Evolutionary conservation across 2,329 filamentous ascomycete species (phyloP).

Genomic region (Scedosporium apiospermum): DNA sequence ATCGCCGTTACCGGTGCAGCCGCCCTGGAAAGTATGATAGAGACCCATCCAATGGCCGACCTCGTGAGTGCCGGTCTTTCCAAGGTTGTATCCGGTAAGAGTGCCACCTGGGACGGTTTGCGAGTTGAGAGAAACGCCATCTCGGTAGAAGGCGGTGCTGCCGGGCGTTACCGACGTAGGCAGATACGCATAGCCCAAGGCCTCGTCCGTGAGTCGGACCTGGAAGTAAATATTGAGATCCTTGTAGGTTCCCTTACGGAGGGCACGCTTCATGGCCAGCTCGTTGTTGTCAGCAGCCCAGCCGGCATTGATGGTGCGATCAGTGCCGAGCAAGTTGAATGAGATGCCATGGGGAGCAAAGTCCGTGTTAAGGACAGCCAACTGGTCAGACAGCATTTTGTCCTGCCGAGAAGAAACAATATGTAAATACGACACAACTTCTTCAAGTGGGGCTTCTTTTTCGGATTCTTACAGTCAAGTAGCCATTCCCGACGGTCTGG

Average conservation of each 20-base stretch:
- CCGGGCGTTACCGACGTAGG: slow-evolving; percentile 21
- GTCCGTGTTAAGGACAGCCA: slow-evolving; percentile 29
- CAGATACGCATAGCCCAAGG: slow-evolving; percentile 37
- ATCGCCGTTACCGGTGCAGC: slow-evolving; percentile 26
- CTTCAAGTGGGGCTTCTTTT: not conserved
- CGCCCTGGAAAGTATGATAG: slow-evolving; percentile 36
- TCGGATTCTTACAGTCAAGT: slow-evolving; percentile 20
- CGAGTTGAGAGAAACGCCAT: slow-evolving; percentile 29
- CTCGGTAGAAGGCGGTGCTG: slow-evolving; percentile 23
- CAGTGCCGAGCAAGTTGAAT: slow-evolving; percentile 30
- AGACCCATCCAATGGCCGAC: slow-evolving; percentile 40
- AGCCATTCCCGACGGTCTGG: slow-evolving; percentile 19
- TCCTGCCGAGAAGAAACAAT: slow-evolving; percentile 8
- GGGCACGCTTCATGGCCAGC: slow-evolving; percentile 31
- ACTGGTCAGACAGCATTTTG: slow-evolving; percentile 14
- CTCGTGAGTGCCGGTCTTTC: slow-evolving; percentile 28
- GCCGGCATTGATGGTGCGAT: slow-evolving; percentile 31
- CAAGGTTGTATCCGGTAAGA: slow-evolving; percentile 22
- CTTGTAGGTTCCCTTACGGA: slow-evolving; percentile 30
- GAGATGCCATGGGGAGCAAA: slow-evolving; percentile 29
- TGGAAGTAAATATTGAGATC: slow-evolving; percentile 40
- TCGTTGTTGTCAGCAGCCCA: slow-evolving; percentile 32
- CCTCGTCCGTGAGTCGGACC: slow-evolving; percentile 21
- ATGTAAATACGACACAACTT: not conserved
- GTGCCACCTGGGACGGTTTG: slow-evolving; percentile 27